Base-by-base conservation (phyloP, 75 land plant genomes). In the Picea glauca region DNA sequence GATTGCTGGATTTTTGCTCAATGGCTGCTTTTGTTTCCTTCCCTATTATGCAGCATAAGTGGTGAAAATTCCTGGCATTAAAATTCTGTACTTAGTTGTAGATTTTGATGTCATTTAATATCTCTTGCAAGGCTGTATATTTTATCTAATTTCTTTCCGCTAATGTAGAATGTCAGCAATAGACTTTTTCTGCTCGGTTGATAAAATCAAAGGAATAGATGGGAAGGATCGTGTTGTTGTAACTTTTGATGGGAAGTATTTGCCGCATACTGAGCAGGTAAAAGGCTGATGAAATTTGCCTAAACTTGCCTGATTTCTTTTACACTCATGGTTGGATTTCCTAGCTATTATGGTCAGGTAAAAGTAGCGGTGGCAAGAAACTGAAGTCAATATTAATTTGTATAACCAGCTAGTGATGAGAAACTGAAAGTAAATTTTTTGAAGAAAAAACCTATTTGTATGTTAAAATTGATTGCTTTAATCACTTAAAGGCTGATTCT, bases 111-210 rank as follows among this genome's bases (percentile, higher is more conserved):
- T 18, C 17, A 67, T 33, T 67, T 38, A 43, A 40, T 68, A 35
- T 70, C 3, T 63, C 31, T 63, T 63, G 31, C 13, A 63, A 7
- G 13, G 32, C 11, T 11, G 31, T 30, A 50, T 9, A 50, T 38
- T 38, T 73, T 33, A 33, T 40, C 75, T 23, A 17, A 13, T 57
- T 74, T 21, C 12, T 23, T 9, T 50, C 58, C 26, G 32, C 18
- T 9, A 15, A 56, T 79, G 75, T 78, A 95, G 98, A 21, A 95
- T 95, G 98, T 95, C 98, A 78, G 96, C 94, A 18, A 87, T 95
- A 79, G 98, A 95, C 63, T 95, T 93, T 87, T 95, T 80, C 80
- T 95, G 98, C 83, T 86, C 90, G 2, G 94, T 95, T 77, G 93
- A 95, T 78, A 93, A 95, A 78, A 86, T 87, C 32, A 80, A 90